phyloP scores from a whole-genome alignment of 768 basidiomycete species.

The Suillus paluster region DNA sequence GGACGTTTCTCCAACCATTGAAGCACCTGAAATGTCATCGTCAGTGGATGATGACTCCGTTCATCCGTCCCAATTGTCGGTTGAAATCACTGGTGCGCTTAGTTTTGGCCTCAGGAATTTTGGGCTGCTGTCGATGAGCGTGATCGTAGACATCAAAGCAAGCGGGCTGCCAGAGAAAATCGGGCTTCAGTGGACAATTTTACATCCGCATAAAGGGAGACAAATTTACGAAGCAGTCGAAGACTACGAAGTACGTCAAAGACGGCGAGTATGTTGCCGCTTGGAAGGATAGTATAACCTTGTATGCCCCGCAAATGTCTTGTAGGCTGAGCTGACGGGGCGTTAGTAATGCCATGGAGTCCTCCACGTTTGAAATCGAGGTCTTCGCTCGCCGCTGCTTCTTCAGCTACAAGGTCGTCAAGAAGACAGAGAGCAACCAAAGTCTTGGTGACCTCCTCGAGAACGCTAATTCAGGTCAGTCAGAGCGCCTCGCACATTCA shows the following conservation, averaged over 20 bases:
- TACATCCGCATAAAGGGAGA: conserved; percentile 34
- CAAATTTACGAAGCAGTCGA: conserved; percentile 31
- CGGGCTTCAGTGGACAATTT: conserved; percentile 32
- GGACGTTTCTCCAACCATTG: neutral
- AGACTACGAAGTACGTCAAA: conserved; percentile 27
- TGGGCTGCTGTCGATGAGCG: neutral
- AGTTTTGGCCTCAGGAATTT: neutral
- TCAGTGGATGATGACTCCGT: neutral
- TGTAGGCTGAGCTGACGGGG: neutral
- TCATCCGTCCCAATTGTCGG: conserved; percentile 18
- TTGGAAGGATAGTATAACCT: conserved; percentile 30
- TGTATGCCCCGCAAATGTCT: conserved; percentile 22
- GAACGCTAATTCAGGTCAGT: conserved; percentile 33
- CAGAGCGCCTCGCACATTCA: conserved; percentile 4
- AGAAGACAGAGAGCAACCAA: conserved; percentile 39
- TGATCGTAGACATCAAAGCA: conserved; percentile 35
- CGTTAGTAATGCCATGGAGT: conserved; percentile 32
- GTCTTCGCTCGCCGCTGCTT: conserved; percentile 37
- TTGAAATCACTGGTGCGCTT: conserved; percentile 32
- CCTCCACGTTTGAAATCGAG: conserved; percentile 38
- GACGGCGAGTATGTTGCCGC: conserved; percentile 30
- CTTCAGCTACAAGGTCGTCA: conserved; percentile 37
- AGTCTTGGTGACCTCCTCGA: conserved; percentile 37
- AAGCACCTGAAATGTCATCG: neutral
- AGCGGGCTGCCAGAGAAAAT: conserved; percentile 38